Conservation (phyloP, 1,284 basidiomycete species). For the Boletus semigastroideus region DNA sequence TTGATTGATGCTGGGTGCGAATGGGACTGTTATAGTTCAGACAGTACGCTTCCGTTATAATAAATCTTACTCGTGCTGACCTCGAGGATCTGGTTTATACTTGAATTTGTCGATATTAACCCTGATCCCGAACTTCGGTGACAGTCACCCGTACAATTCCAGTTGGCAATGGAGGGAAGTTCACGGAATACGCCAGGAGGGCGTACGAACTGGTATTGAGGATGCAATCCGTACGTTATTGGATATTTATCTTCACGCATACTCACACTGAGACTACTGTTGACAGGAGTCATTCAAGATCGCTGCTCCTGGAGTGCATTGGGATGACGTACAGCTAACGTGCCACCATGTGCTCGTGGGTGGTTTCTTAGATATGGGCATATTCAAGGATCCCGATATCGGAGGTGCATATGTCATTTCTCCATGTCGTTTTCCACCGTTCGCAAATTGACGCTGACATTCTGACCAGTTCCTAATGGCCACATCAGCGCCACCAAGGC, state of each 20-base stretch:
- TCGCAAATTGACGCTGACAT: not conserved
- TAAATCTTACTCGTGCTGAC: not conserved
- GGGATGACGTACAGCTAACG: constrained; percentile 81
- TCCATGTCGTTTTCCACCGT: not conserved
- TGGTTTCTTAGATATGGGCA: constrained; percentile 81
- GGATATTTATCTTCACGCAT: not conserved
- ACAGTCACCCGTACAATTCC: constrained; percentile 79
- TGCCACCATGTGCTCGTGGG: constrained; percentile 78
- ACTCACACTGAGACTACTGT: not conserved
- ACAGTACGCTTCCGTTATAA: constrained; percentile 47
- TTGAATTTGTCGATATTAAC: not conserved
- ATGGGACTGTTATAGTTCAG: constrained; percentile 79
- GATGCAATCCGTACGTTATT: constrained; percentile 70
- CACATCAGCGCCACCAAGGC: constrained; percentile 7
- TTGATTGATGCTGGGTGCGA: constrained; percentile 93
- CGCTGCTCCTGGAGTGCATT: constrained; percentile 74
- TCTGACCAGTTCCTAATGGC: constrained; percentile 6
- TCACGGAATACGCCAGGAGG: constrained; percentile 72
- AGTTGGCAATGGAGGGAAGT: constrained; percentile 86
- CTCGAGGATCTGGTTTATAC: not conserved
- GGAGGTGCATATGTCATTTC: constrained; percentile 12
- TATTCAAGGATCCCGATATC: constrained; percentile 61
- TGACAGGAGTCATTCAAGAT: constrained; percentile 64
- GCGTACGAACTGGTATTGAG: constrained; percentile 84
- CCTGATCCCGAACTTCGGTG: not conserved